A percentile compares a stretch with the other conserved stretches of the same genome.
Evolutionary conservation across 2,329 filamentous ascomycete genomes (phyloP).

Genomic region (Trichoderma hamatum): DNA sequence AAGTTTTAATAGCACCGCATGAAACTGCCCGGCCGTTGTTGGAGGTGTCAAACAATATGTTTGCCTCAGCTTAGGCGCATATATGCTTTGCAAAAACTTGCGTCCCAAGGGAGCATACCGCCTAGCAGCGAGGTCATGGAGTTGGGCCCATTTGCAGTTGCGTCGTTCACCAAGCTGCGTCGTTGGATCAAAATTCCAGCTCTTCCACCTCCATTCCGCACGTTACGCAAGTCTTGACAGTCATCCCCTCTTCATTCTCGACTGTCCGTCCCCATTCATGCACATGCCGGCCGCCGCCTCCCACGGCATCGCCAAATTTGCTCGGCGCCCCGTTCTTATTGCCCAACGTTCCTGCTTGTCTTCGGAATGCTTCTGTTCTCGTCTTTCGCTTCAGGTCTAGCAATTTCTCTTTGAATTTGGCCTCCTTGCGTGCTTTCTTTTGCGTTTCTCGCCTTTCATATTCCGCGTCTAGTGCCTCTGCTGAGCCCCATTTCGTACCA

Average conservation of each 20-base stretch:
- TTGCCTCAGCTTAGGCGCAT: background rate
- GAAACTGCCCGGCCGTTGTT: too few species aligned
- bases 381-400: constrained; percentile 92
- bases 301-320: constrained; percentile 77
- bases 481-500: constrained; percentile 84
- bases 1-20: too few species aligned
- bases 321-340: constrained; percentile 52
- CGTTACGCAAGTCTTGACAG: constrained; percentile 75
- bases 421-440: constrained; percentile 84
- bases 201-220: constrained; percentile 82
- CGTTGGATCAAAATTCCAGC: constrained; percentile 62
- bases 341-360: constrained; percentile 65
- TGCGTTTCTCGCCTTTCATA: constrained; percentile 78
- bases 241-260: constrained; percentile 71
- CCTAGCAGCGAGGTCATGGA: background rate
- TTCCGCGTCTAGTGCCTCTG: constrained; percentile 84
- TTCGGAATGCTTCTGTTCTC: constrained; percentile 82
- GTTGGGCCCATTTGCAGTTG: background rate
- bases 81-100: background rate
- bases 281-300: constrained; percentile 71
- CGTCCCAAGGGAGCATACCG: too few species aligned
- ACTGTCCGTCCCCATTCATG: constrained; percentile 83
- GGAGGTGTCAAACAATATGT: too few species aligned
- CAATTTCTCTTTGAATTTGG: constrained; percentile 88
- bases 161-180: background rate